phyloP scores from a whole-genome alignment of 345 rosid genomes.

The Eucalyptus viminalis region DNA sequence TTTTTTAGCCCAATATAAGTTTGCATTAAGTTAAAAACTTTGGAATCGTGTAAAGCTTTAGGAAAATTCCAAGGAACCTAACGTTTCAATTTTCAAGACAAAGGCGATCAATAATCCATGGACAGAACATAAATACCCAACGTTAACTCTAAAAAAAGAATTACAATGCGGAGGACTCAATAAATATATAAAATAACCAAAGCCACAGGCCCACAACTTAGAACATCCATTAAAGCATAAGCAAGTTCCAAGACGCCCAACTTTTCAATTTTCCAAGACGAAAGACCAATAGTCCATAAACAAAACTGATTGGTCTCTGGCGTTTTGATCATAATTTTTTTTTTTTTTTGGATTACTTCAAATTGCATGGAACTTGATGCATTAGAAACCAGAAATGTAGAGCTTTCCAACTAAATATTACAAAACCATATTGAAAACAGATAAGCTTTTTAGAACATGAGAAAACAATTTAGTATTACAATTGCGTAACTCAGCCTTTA shows the following conservation, averaged over 20 bases:
- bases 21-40: neutral
- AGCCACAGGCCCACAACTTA: neutral
- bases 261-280: neutral
- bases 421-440: neutral
- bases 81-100: neutral
- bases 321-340: neutral
- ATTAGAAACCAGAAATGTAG: neutral
- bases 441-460: neutral
- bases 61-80: neutral
- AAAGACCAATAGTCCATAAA: neutral
- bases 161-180: neutral
- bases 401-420: neutral
- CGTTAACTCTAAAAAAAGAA: neutral
- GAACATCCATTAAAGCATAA: neutral
- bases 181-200: neutral
- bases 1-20: neutral
- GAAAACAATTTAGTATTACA: neutral
- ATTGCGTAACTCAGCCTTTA: neutral
- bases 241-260: neutral
- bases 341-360: neutral
- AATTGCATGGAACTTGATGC: neutral
- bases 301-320: neutral
- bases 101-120: neutral
- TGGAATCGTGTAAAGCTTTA: neutral
- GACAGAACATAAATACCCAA: neutral